Conservation (phyloP, 1,139 yeast species). For the Starmera stellimalicola region DNA sequence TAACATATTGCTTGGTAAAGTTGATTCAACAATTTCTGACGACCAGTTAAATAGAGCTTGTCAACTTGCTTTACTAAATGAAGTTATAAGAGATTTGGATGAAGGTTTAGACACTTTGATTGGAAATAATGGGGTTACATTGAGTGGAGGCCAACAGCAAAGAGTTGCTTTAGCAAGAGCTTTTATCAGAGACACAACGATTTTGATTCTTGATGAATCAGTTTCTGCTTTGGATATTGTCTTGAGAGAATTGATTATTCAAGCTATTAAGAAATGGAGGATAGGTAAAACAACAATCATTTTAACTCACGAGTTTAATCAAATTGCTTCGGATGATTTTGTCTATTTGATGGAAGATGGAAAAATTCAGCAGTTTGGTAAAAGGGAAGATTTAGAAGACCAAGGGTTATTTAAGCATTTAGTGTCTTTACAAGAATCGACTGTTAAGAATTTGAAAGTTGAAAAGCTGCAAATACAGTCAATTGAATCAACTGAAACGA, state of each 20-base stretch:
- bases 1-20: conserved; percentile 46
- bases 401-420: conserved; percentile 11
- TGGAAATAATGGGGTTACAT: conserved; percentile 33
- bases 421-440: conserved; percentile 11
- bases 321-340: conserved; percentile 43
- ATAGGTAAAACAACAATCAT: conserved; percentile 63
- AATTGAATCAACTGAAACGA: conserved; percentile 3
- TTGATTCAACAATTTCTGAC: conserved; percentile 19
- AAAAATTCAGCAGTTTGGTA: conserved; percentile 34
- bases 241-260: conserved; percentile 36
- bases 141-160: conserved; percentile 94
- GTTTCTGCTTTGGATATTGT: conserved; percentile 65
- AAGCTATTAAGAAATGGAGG: conserved; percentile 51
- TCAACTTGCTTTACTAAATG: conserved; percentile 39
- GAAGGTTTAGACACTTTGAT: conserved; percentile 46
- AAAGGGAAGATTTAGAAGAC: conserved; percentile 24
- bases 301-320: conserved; percentile 66
- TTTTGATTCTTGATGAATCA: conserved; percentile 78
- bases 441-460: conserved; percentile 2
- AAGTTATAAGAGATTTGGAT: conserved; percentile 36
- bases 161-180: conserved; percentile 81
- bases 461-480: neutral
- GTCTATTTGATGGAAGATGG: conserved; percentile 57
- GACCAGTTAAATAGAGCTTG: conserved; percentile 35
- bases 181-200: conserved; percentile 55